phyloP scores from a whole-genome alignment of 176 grass and related monocot species.

The Musa troglodytarum region DNA sequence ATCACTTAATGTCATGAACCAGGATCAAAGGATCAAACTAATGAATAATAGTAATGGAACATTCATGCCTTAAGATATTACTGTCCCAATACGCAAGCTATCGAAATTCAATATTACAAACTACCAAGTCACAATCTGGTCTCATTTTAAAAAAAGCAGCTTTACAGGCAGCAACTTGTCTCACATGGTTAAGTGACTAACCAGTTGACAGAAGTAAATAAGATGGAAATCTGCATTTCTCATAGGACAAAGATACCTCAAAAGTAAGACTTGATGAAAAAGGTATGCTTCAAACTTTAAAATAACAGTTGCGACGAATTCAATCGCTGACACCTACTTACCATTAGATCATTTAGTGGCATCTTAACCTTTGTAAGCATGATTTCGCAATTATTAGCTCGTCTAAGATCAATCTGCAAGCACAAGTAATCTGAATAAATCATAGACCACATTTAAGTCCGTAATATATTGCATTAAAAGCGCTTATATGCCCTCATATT shows the following conservation, averaged over 20 bases:
- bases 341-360: slow-evolving; percentile 86
- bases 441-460: not conserved
- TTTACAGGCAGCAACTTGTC: too few species aligned
- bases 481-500: not conserved
- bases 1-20: not conserved
- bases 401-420: slow-evolving; percentile 89
- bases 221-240: not conserved
- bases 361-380: slow-evolving; percentile 99
- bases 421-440: not conserved
- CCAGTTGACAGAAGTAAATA: not conserved
- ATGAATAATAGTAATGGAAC: too few species aligned
- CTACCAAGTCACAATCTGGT: too few species aligned
- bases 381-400: slow-evolving; percentile 95
- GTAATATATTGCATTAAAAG: not conserved
- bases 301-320: not conserved
- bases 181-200: not conserved
- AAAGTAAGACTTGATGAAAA: not conserved
- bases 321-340: slow-evolving; percentile 25
- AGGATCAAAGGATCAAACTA: too few species aligned
- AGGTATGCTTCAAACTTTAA: slow-evolving; percentile 5
- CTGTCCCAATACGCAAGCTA: too few species aligned
- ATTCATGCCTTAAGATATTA: not conserved
- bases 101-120: too few species aligned
- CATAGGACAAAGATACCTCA: not conserved
- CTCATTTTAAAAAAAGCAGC: too few species aligned